Evolutionary conservation across 495 filamentous ascomycete species (phyloP).

Genomic region (Cercophora sp.): DNA sequence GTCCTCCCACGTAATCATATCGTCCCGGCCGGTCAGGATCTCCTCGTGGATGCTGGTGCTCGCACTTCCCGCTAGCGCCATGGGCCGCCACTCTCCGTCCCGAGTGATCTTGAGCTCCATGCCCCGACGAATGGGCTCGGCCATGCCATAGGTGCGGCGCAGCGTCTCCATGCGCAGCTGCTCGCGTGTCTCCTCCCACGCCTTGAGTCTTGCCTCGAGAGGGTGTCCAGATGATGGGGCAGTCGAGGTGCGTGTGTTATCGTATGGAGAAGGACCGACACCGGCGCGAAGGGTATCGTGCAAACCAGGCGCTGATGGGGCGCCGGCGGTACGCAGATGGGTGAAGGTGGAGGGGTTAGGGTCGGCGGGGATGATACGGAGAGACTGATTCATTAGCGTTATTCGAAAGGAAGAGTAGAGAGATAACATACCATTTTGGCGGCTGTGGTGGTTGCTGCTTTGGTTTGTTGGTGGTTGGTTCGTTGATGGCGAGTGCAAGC

Average conservation of each 20-base stretch:
- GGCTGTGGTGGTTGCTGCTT: constrained; percentile 10
- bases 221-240: constrained; percentile 68
- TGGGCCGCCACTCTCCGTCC: constrained; percentile 51
- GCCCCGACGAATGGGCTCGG: constrained; percentile 86
- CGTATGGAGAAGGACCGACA: constrained; percentile 54
- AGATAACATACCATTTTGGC: constrained; percentile 45
- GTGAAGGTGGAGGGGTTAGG: constrained; percentile 55
- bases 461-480: not conserved
- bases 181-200: constrained; percentile 83
- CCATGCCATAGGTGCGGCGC: constrained; percentile 81
- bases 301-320: constrained; percentile 84
- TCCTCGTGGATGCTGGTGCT: constrained; percentile 63
- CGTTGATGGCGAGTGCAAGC: constrained; percentile 1
- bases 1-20: constrained; percentile 82
- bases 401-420: constrained; percentile 7
- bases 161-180: constrained; percentile 79
- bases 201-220: constrained; percentile 79
- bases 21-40: constrained; percentile 74
- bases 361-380: constrained; percentile 76
- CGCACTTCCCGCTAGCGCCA: constrained; percentile 38
- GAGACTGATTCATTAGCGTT: constrained; percentile 57
- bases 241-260: constrained; percentile 26
- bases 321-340: constrained; percentile 57
- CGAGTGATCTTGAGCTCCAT: constrained; percentile 88
- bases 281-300: constrained; percentile 88